These are phyloP conservation scores for Rhodotorula toruloides DNA, from an alignment of 768 basidiomycete genomes.

Conservation along the genomic window DNA sequence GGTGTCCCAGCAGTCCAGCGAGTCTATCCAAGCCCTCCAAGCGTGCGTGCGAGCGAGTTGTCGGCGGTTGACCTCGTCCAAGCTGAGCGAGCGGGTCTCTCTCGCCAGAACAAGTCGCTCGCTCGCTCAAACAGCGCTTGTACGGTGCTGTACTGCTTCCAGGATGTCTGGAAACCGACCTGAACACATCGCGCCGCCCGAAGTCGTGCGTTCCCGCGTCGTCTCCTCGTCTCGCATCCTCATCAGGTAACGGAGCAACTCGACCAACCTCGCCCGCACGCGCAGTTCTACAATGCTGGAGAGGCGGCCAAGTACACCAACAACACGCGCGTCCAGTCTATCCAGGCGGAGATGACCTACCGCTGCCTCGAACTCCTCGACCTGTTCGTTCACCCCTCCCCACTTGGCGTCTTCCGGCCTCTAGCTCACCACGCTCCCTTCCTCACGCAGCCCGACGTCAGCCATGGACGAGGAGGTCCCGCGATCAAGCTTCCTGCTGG, in stretches of 20 bases:
- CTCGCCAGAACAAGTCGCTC: no score
- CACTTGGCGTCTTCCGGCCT: no score
- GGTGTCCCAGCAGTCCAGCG: not conserved
- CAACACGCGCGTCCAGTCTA: constrained; percentile 96
- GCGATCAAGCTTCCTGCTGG: constrained; percentile 76
- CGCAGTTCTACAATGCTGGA: constrained; percentile 88
- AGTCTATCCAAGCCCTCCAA: not conserved
- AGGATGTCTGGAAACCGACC: constrained; percentile 52
- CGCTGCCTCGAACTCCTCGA: constrained; percentile 86
- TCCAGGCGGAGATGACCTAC: constrained; percentile 96
- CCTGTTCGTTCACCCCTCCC: constrained; percentile 59
- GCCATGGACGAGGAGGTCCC: constrained; percentile 46
- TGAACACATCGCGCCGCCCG: constrained; percentile 80
- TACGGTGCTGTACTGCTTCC: not conserved
- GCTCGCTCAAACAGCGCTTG: not conserved
- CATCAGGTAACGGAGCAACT: not conserved
- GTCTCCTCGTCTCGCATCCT: constrained; percentile 1
- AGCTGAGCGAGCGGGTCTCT: not conserved
- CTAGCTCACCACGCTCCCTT: not conserved
- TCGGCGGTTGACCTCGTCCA: not conserved
- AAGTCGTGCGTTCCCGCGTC: constrained; percentile 61
- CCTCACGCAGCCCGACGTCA: not conserved
- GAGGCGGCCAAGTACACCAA: constrained; percentile 96
- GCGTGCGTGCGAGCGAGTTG: not conserved
- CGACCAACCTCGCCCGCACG: not conserved